Evolutionary conservation across 2,329 filamentous ascomycete genomes (phyloP).

Genomic region (Colletotrichum noveboracense): DNA sequence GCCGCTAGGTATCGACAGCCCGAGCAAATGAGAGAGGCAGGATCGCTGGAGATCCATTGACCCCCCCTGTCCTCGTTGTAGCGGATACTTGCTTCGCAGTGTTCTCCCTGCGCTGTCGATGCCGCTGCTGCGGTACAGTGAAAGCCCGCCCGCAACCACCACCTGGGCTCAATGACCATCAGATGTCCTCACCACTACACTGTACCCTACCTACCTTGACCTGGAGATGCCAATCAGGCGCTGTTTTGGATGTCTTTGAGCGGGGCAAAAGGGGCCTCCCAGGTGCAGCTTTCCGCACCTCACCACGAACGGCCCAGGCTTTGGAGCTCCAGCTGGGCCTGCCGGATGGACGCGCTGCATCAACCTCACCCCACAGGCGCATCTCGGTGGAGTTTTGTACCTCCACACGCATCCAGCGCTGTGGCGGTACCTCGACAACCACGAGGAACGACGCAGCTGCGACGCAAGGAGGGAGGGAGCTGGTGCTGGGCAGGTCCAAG

Average conservation of each 20-base stretch:
- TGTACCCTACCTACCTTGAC: neutral
- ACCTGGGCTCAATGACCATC: neutral
- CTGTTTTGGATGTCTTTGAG: neutral
- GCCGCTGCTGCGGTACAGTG: neutral
- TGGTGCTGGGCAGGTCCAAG: neutral
- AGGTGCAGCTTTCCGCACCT: conserved; percentile 13
- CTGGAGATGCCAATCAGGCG: conserved; percentile 5
- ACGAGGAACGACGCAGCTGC: neutral
- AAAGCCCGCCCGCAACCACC: neutral
- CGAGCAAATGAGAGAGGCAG: conserved; percentile 3
- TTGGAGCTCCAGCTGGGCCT: neutral
- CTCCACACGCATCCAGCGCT: neutral
- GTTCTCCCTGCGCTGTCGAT: neutral
- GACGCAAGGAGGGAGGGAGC: neutral
- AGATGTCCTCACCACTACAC: neutral
- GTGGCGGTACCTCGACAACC: neutral
- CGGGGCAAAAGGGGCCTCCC: neutral
- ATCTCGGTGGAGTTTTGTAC: neutral
- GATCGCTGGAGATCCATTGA: neutral
- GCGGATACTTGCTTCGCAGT: neutral
- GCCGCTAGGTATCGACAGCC: neutral
- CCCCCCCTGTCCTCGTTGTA: neutral
- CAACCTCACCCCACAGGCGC: neutral
- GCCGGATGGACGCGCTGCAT: neutral
- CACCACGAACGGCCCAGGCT: neutral